Evolutionary conservation across 1,284 basidiomycete species (phyloP).

Genomic region (Moniliophthora roreri): DNA sequence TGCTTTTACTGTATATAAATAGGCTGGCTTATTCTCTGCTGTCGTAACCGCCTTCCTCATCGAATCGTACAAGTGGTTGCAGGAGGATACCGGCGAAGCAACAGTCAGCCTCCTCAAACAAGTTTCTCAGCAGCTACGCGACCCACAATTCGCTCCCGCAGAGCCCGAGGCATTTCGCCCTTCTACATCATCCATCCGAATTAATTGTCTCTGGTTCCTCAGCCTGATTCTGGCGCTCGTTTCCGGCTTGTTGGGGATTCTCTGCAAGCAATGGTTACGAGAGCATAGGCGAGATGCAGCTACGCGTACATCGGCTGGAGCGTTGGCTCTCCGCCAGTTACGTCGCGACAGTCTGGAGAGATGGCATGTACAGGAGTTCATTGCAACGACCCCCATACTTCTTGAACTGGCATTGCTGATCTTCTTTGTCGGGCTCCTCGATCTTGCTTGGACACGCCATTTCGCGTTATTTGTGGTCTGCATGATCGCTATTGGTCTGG

Average conservation of each 20-base stretch:
- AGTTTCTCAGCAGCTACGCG: slow-evolving; percentile 8
- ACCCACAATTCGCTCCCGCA: background rate
- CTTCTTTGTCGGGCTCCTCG: slow-evolving; percentile 7
- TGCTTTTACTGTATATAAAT: background rate
- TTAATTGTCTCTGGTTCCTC: slow-evolving; percentile 14
- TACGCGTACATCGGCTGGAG: background rate
- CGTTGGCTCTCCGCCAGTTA: slow-evolving; percentile 8
- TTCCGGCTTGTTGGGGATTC: slow-evolving; percentile 1
- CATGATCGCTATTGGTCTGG: background rate
- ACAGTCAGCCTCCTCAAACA: slow-evolving; percentile 14
- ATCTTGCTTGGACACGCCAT: slow-evolving; percentile 5
- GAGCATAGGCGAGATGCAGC: slow-evolving; percentile 4
- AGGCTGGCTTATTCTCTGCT: slow-evolving; percentile 22
- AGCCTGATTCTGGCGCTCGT: too few relatives aligned
- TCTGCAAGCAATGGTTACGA: slow-evolving; percentile 14
- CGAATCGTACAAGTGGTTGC: slow-evolving; percentile 16
- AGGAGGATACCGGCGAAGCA: slow-evolving; percentile 7
- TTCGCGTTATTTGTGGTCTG: background rate
- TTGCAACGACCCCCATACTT: background rate
- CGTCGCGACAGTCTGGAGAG: slow-evolving; percentile 2
- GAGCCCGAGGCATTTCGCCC: background rate
- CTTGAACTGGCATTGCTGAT: slow-evolving; percentile 5
- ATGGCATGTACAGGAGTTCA: background rate
- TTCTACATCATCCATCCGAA: background rate
- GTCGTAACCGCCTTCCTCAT: slow-evolving; percentile 20